Evolutionary conservation across 2,329 filamentous ascomycete genomes (phyloP).

Genomic region (Epichloe baconii): DNA sequence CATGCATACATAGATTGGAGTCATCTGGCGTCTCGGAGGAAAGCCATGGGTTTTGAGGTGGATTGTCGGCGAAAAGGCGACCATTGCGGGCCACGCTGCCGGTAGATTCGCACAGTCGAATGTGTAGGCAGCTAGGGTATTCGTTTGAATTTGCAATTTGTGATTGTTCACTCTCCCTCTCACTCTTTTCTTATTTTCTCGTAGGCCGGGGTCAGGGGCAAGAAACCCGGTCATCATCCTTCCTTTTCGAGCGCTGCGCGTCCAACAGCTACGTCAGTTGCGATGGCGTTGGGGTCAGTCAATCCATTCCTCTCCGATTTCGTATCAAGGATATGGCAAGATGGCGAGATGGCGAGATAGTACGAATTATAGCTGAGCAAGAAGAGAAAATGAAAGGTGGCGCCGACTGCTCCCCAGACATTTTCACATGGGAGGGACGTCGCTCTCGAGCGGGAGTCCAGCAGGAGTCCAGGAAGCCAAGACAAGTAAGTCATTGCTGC

Average conservation of each 20-base stretch:
- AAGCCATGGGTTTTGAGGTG: background rate
- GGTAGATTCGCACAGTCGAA: background rate
- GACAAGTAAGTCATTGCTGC: no score
- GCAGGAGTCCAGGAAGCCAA: no score
- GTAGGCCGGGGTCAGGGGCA: no score
- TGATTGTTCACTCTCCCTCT: background rate
- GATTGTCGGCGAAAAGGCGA: background rate
- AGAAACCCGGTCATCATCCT: no score
- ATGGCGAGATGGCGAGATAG: no score
- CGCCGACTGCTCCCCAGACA: background rate
- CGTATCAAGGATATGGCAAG: no score
- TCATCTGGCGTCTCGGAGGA: background rate
- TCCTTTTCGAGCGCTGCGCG: no score
- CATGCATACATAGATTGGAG: background rate
- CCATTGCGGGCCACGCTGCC: background rate
- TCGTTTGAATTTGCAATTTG: background rate
- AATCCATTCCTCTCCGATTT: no score
- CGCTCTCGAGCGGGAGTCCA: background rate
- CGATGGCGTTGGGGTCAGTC: background rate
- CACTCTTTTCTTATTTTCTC: no score
- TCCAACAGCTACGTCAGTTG: background rate
- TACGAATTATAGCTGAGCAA: no score
- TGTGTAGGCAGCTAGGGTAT: background rate
- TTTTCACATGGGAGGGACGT: background rate
- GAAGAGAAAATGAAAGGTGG: no score